phyloP scores from a whole-genome alignment of 805 yeast genomes.

The Alloascoidea africana region DNA sequence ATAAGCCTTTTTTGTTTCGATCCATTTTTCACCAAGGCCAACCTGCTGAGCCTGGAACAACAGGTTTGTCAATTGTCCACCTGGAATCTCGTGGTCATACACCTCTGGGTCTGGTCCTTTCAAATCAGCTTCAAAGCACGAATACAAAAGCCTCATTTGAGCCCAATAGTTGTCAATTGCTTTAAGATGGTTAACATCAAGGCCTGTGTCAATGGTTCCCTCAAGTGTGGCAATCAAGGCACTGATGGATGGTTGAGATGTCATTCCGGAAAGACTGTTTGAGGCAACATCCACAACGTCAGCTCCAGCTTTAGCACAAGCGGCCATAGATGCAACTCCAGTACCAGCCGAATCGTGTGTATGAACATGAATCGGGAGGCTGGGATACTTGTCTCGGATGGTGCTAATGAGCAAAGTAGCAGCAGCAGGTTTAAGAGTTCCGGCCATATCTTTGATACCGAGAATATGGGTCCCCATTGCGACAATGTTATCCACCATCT shows the following conservation, averaged over 20 bases:
- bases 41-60: constrained; percentile 98
- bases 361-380: constrained; percentile 94
- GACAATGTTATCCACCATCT: constrained; percentile 71
- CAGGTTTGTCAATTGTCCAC: constrained; percentile 97
- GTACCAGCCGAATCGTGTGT: constrained; percentile 99
- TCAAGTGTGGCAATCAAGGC: constrained; percentile 88
- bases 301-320: constrained; percentile 91
- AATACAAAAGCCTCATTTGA: constrained; percentile 91
- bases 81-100: constrained; percentile 96
- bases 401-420: constrained; percentile 69
- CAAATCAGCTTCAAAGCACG: constrained; percentile 95
- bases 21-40: constrained; percentile 95
- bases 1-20: constrained; percentile 88
- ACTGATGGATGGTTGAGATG: constrained; percentile 93
- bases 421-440: constrained; percentile 92
- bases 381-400: constrained; percentile 77
- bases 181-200: constrained; percentile 52
- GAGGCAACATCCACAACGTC: constrained; percentile 97
- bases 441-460: constrained; percentile 99
- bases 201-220: constrained; percentile 66
- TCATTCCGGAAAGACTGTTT: constrained; percentile 95
- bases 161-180: constrained; percentile 95
- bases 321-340: constrained; percentile 94
- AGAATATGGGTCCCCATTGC: constrained; percentile 90
- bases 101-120: constrained; percentile 99